Evolutionary conservation across 805 yeast species (phyloP).

Genomic region (Ogataea ganodermae): DNA sequence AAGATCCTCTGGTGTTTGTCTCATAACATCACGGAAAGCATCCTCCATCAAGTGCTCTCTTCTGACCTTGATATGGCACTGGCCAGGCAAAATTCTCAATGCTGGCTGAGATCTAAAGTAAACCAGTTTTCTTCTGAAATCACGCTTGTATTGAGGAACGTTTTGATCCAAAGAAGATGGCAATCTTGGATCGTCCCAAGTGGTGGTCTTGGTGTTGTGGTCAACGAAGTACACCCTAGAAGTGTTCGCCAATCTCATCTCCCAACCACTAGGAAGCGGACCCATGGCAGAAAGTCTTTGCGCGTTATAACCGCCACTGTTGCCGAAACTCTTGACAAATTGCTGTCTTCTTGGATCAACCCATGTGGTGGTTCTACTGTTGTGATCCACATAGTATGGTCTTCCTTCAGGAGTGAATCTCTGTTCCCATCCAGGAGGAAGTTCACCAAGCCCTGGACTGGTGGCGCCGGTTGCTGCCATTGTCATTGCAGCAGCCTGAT

Average conservation of each 20-base stretch:
- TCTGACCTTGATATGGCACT: conserved; percentile 96
- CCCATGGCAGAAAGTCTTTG: conserved; percentile 98
- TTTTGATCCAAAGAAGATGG: conserved; percentile 97
- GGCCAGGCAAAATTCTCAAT: conserved; percentile 94
- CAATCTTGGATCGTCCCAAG: conserved; percentile 99
- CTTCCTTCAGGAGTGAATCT: conserved; percentile 97
- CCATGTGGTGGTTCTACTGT: conserved; percentile 99
- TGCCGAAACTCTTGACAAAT: conserved; percentile 91
- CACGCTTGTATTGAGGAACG: conserved; percentile 99
- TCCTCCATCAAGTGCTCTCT: conserved; percentile 97
- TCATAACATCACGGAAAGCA: conserved; percentile 97
- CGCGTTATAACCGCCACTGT: conserved; percentile 90
- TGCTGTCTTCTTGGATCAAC: conserved; percentile 99
- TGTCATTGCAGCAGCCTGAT: conserved; percentile 43
- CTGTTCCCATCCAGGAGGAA: conserved; percentile 99
- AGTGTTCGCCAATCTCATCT: conserved; percentile 97
- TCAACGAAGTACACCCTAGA: conserved; percentile 98
- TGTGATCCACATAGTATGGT: conserved; percentile 97
- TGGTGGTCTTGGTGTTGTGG: conserved; percentile 97
- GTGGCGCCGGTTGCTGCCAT: conserved; percentile 84
- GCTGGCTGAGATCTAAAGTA: conserved; percentile 99
- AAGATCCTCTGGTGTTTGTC: conserved; percentile 97
- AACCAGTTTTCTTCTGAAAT: conserved; percentile 94
- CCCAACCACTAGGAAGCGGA: conserved; percentile 99
- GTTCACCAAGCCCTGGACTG: conserved; percentile 93